These are phyloP conservation scores for Clonostachys solani DNA, from an alignment of 2,329 filamentous ascomycete species.

Conservation along the genomic window DNA sequence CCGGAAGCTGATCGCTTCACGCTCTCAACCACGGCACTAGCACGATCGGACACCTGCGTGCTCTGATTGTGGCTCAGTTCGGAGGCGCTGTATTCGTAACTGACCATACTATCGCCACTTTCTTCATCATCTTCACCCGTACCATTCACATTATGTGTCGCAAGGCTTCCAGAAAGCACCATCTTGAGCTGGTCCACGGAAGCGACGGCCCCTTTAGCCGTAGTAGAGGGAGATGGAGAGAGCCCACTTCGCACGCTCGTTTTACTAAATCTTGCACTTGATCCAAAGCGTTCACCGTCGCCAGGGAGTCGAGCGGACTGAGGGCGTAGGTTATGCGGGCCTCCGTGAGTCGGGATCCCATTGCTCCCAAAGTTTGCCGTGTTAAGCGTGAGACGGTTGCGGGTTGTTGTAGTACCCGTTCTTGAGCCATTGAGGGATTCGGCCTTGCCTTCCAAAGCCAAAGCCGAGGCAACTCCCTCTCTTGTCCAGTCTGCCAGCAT, in stretches of 20 bases:
- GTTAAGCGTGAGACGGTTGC: slow-evolving; percentile 56
- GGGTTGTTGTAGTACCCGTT: slow-evolving; percentile 51
- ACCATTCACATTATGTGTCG: slow-evolving; percentile 30
- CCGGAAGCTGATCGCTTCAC: slow-evolving; percentile 21
- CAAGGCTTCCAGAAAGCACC: slow-evolving; percentile 48
- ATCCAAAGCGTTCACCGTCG: slow-evolving; percentile 20
- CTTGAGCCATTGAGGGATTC: slow-evolving; percentile 74
- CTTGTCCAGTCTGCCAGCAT: slow-evolving; percentile 79
- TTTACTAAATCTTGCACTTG: slow-evolving; percentile 43
- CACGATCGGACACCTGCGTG: slow-evolving; percentile 3
- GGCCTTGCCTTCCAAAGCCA: slow-evolving; percentile 66
- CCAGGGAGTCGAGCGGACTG: slow-evolving; percentile 35
- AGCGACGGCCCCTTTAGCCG: slow-evolving; percentile 46
- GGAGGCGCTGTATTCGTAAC: slow-evolving; percentile 64
- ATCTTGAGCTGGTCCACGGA: slow-evolving; percentile 62
- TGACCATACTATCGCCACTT: slow-evolving; percentile 65
- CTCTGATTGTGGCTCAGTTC: slow-evolving; percentile 57
- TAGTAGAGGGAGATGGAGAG: slow-evolving; percentile 38
- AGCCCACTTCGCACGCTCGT: slow-evolving; percentile 47
- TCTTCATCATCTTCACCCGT: slow-evolving; percentile 37
- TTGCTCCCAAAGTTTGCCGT: slow-evolving; percentile 31
- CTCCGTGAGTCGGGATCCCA: slow-evolving; percentile 26
- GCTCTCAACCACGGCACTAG: slow-evolving; percentile 15
- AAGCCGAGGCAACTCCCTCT: slow-evolving; percentile 64
- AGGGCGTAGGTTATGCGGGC: slow-evolving; percentile 45